These are phyloP conservation scores for Lodderomyces elongisporus DNA, from an alignment of 1,139 yeast genomes.

Conservation along the genomic window DNA sequence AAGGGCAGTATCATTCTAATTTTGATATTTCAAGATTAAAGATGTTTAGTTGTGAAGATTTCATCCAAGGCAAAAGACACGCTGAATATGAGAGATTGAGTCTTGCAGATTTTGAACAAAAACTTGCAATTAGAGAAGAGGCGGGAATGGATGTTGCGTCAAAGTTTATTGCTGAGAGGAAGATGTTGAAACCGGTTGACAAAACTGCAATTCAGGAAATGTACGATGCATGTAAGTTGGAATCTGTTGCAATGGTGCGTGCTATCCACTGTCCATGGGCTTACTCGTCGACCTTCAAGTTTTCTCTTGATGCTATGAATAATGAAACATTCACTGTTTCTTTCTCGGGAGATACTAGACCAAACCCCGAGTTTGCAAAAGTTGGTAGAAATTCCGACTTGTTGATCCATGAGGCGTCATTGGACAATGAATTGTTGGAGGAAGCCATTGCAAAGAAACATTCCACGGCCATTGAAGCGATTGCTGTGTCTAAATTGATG, in stretches of 20 bases:
- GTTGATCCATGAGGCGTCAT: conserved; percentile 87
- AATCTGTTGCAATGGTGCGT: conserved; percentile 51
- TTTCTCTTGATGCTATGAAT: conserved; percentile 25
- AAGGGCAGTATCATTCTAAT: conserved; percentile 22
- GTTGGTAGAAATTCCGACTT: conserved; percentile 71
- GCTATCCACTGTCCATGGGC: conserved; percentile 87
- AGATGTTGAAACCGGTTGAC: conserved; percentile 16
- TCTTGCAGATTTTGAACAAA: conserved; percentile 30
- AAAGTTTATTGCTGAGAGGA: conserved; percentile 16
- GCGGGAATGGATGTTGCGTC: conserved; percentile 15
- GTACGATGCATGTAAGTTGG: conserved; percentile 25
- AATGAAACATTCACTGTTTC: conserved; percentile 59
- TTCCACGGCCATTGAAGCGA: conserved; percentile 87
- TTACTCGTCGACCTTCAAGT: conserved; percentile 62
- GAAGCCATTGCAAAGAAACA: conserved; percentile 85
- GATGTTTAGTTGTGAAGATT: conserved; percentile 67
- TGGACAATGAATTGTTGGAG: conserved; percentile 71
- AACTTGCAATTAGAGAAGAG: conserved; percentile 17
- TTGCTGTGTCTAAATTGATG: conserved; percentile 67
- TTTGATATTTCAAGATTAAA: conserved; percentile 41
- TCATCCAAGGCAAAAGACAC: conserved; percentile 23
- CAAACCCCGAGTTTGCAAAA: conserved; percentile 54
- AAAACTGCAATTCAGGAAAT: conserved; percentile 15
- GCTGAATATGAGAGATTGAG: conserved; percentile 25
- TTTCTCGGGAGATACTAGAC: conserved; percentile 95